phyloP scores from a whole-genome alignment of 306 rosid species.

The Glycine tomentella region DNA sequence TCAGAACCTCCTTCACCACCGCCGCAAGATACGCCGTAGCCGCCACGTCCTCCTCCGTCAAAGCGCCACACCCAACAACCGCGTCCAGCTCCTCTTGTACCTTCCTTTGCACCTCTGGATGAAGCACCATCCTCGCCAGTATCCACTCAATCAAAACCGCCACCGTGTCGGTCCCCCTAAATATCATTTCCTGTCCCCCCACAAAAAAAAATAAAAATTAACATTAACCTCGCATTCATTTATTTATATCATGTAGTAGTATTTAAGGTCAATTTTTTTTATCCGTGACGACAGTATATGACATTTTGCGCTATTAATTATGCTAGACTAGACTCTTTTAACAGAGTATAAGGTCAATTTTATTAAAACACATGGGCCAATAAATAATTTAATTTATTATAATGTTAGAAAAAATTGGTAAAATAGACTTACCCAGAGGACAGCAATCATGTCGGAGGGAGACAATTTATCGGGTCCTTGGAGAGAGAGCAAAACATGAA shows the following conservation, averaged over 20 bases:
- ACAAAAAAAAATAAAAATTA: not conserved
- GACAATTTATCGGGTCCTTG: conserved; percentile 74
- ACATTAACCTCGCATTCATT: not conserved
- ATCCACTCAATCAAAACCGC: conserved; percentile 91
- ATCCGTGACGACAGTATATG: too few relatives aligned
- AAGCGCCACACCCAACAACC: conserved; percentile 55
- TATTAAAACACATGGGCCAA: too few relatives aligned
- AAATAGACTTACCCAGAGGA: conserved; percentile 77
- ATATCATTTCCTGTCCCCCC: conserved; percentile 79
- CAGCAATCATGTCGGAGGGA: conserved; percentile 89
- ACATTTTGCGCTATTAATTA: too few relatives aligned
- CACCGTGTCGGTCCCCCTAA: conserved; percentile 88
- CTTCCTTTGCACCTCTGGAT: conserved; percentile 61
- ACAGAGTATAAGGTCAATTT: too few relatives aligned
- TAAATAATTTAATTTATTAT: too few relatives aligned
- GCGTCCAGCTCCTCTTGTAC: conserved; percentile 72
- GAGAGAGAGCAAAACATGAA: conserved; percentile 84
- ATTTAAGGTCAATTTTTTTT: too few relatives aligned
- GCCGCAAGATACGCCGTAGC: conserved; percentile 61
- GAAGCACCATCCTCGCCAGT: conserved; percentile 77
- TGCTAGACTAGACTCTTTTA: too few relatives aligned
- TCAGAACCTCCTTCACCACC: conserved; percentile 84
- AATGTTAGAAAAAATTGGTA: too few relatives aligned
- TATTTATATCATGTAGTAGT: too few relatives aligned
- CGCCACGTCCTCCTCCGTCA: conserved; percentile 65